Percentiles rank a stretch among this genome's conserved stretches.
These are phyloP conservation scores for Cymbidium sinense DNA, from an alignment of 106 monocot species.

Conservation along the genomic window DNA sequence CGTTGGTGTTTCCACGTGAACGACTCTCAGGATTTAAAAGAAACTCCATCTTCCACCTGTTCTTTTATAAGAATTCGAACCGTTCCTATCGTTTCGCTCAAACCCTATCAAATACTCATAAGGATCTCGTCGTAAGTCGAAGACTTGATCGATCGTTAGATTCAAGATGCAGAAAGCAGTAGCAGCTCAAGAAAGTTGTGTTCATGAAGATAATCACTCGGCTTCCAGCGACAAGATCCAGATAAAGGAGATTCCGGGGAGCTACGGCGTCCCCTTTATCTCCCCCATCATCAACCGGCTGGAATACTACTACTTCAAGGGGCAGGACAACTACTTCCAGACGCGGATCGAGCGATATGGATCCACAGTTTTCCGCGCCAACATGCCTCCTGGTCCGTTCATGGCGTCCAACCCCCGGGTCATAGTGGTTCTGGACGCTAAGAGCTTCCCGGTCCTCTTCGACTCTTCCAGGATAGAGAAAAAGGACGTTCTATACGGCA, in stretches of 20 bases:
- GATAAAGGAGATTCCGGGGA: slow-evolving; percentile 3
- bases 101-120: no score
- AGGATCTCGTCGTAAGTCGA: no score
- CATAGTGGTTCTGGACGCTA: slow-evolving; percentile 45
- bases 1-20: no score
- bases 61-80: no score
- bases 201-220: background rate
- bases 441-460: slow-evolving; percentile 46
- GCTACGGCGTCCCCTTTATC: slow-evolving; percentile 25
- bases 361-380: slow-evolving; percentile 43
- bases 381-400: slow-evolving; percentile 55
- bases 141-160: no score
- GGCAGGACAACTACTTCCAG: slow-evolving; percentile 33
- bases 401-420: slow-evolving; percentile 27
- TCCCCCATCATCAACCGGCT: slow-evolving; percentile 38
- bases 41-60: no score
- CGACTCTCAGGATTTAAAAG: no score
- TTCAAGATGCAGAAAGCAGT: no score
- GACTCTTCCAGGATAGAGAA: slow-evolving; percentile 47
- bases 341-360: slow-evolving; percentile 16
- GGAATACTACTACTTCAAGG: slow-evolving; percentile 38
- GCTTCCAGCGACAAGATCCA: no score
- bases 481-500: slow-evolving; percentile 34
- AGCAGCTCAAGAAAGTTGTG: no score
- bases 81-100: no score